Base-by-base conservation (phyloP, 2,329 filamentous ascomycete species). In the Dryadomyces sulphureus region DNA sequence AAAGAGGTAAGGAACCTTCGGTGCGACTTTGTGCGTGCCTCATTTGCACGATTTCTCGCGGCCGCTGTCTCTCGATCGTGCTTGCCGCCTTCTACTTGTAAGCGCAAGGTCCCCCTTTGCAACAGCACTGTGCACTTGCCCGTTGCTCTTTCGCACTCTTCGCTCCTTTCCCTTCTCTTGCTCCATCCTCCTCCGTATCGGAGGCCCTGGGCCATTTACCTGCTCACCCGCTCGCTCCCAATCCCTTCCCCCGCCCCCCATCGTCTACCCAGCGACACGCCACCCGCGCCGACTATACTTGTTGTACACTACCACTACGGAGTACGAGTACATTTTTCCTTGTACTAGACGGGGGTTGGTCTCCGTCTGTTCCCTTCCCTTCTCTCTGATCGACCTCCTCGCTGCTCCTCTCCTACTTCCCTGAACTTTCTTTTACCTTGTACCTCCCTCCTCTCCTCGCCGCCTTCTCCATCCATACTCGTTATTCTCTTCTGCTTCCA, bases 361-460 rank as follows among this genome's bases (percentile, higher is more conserved):
- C 44, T 48, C 27, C 27, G 27, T 32, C 27, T 32, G 34, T 19
- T 19, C 34, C 17, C 41, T 49, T 42, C 46, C 49, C 47, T 50
- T 43, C 47, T 50, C 51, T 50, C 48, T 53, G 49, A 51, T 53
- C 50, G 50, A 49, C 48, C 47, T 49, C 35, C 39, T 38, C 36
- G 8, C 34, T 36, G 34, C 34, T 36, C 12, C 38, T 45, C 46
- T 41, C 49, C 46, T 49, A 48, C 49, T 51, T 48, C 41, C 46
- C 41, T 51, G 45, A 49, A 50, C 46, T 41, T 47, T 49, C 39
- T 50, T 48, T 48, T 50, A 48, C 50, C 50, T n/a, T n/a, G n/a
- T 52, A 41, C 50, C 49, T 53, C 48, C 48, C 44, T 50, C 48
- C 30, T 48, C 47, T 44, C 38, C 39, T 49, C 42, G 43, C 42